Conservation (phyloP, 2,329 filamentous ascomycete genomes). For the Pezicula neosporulosa region DNA sequence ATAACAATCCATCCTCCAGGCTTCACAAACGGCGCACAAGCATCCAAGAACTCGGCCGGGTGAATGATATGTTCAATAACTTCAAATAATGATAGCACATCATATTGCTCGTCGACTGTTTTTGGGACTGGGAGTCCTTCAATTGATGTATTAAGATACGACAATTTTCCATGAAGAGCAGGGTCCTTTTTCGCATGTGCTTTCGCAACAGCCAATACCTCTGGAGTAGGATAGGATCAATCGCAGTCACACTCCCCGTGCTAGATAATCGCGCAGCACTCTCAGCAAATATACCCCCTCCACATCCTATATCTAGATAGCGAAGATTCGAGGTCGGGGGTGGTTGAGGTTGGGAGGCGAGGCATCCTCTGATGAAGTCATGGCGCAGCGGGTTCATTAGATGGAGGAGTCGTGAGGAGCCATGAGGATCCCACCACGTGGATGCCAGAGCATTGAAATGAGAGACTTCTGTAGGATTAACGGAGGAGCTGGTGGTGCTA, state of each 20-base stretch:
- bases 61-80: constrained; percentile 89
- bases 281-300: constrained; percentile 95
- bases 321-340: constrained; percentile 43
- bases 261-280: constrained; percentile 67
- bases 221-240: constrained; percentile 75
- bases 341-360: constrained; percentile 47
- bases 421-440: constrained; percentile 96
- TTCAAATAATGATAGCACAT: constrained; percentile 87
- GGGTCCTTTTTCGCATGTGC: constrained; percentile 76
- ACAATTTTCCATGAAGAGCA: constrained; percentile 56
- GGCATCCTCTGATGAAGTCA: constrained; percentile 79
- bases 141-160: constrained; percentile 73
- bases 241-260: constrained; percentile 65
- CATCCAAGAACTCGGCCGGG: constrained; percentile 70
- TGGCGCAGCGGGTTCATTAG: constrained; percentile 98
- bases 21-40: constrained; percentile 70
- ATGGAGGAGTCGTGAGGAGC: constrained; percentile 86
- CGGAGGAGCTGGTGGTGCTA: constrained; percentile 51
- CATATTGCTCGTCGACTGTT: constrained; percentile 50
- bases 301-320: constrained; percentile 92
- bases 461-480: constrained; percentile 84
- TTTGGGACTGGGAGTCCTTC: constrained; percentile 57
- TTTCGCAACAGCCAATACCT: constrained; percentile 71
- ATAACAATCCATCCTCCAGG: constrained; percentile 92
- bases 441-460: constrained; percentile 94